A percentile compares a stretch with the other conserved stretches of the same genome.
These are phyloP conservation scores for Penicillium sp. DNA, from an alignment of 2,329 filamentous ascomycete species.

Conservation along the genomic window DNA sequence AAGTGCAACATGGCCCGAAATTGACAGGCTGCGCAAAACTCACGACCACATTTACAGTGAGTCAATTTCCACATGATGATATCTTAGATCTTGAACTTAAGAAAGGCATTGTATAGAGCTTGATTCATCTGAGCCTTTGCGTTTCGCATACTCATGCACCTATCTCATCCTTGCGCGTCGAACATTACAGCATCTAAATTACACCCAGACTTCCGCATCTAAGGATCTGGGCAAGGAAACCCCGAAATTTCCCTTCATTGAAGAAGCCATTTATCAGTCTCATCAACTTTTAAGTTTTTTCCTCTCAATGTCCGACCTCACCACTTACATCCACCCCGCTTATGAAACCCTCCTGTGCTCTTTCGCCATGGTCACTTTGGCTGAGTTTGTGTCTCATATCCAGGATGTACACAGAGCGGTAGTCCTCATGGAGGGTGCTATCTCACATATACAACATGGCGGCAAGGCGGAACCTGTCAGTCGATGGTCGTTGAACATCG, in stretches of 20 bases:
- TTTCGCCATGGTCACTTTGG: conserved; percentile 15
- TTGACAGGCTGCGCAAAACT: conserved; percentile 8
- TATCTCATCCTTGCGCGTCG: conserved; percentile 13
- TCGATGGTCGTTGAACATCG: conserved; percentile 16
- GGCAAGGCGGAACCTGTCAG: conserved; percentile 18
- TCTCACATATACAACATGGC: conserved; percentile 18
- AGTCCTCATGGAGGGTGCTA: conserved; percentile 8
- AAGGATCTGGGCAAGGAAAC: neutral
- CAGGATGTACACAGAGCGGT: neutral
- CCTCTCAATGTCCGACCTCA: conserved; percentile 13
- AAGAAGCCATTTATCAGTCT: conserved; percentile 7
- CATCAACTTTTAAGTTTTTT: conserved; percentile 5
- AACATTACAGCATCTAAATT: conserved; percentile 8
- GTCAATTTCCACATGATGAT: neutral
- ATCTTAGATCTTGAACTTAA: neutral
- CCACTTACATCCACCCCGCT: conserved; percentile 12
- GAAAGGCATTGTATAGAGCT: conserved; percentile 3
- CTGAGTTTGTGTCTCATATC: conserved; percentile 9
- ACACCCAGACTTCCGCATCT: neutral
- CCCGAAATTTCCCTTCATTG: neutral
- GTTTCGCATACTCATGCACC: conserved; percentile 15
- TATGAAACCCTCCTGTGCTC: conserved; percentile 16
- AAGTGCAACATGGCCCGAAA: conserved; percentile 6
- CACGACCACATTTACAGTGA: conserved; percentile 16
- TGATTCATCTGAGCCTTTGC: conserved; percentile 15